Evolutionary conservation across 2,329 filamentous ascomycete species (phyloP), one percentile per base, ranked within the genome.

Genomic region (Colletotrichum paranaense): DNA sequence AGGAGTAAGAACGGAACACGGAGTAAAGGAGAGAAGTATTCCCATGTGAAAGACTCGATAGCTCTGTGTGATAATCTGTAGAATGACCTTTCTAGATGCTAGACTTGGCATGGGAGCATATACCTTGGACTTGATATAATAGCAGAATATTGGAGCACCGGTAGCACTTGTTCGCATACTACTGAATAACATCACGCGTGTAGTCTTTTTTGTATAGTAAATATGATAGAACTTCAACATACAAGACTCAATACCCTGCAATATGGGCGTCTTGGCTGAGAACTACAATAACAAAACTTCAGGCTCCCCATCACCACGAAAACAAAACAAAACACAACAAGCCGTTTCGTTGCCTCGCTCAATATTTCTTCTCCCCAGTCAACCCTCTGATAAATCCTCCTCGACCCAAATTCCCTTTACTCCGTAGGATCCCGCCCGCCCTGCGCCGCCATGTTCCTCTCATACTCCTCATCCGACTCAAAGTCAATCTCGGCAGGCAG

Each of bases 401-500:
- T 7, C 9, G 9, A 12, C 35, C 11, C 5, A 16, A 38, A 38
- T 4, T 4, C n/a, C 16, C 49, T 46, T 55, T 14, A 68, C 58
- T 68, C 66, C 32, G 22, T 26, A 4, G 66, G 58, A 14, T 68
- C 66, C 5, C 66, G 57, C 8, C 66, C 66, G 6, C 58, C 66
- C 46, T 62, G 58, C 2, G 66, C 58, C 32, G 57, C 66, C 66
- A 68, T 63, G 49, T 55, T 63, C 42, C 78, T 76, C 1, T 85
- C 76, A 74, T 88, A 90, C 2, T 89, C 84, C 22, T 89, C 86
- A 32, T 86, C 82, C 0, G 77, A 83, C 80, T 89, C 84, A 1
- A 87, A 78, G 56, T 87, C 84, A 30, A 89, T 85, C 28, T 83
- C 80, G 26, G 88, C 76, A 2, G 89, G 88, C 2, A 82, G 81